Conservation (phyloP, 106 monocot genomes). For the Platanthera guangdongensis region DNA sequence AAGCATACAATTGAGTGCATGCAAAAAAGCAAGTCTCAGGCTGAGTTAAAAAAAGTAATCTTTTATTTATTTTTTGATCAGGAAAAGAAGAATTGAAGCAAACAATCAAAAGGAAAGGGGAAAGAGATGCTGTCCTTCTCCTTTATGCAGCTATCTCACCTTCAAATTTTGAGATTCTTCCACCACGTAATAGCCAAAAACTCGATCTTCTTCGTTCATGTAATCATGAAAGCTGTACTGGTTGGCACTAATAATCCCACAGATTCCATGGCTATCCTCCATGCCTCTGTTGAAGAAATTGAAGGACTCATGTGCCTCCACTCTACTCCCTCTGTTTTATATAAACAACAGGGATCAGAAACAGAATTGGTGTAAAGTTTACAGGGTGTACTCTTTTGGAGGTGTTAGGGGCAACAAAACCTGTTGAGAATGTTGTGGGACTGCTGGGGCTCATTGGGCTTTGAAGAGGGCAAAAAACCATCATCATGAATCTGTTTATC, state of each 20-base stretch:
- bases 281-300: not conserved
- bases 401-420: conserved; percentile 11
- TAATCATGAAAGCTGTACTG: conserved; percentile 7
- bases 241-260: not conserved
- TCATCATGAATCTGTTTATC: conserved; percentile 27
- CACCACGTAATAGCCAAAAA: conserved; percentile 1
- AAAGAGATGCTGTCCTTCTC: not conserved
- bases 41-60: conserved; percentile 1
- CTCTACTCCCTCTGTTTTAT: not conserved
- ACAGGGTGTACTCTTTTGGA: too few species aligned
- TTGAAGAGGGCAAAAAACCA: conserved; percentile 25
- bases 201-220: not conserved
- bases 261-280: not conserved
- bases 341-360: not conserved
- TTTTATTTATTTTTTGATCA: not conserved
- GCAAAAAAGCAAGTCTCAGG: not conserved
- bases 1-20: not conserved
- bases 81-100: not conserved
- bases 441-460: conserved; percentile 19
- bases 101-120: not conserved
- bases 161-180: conserved; percentile 6
- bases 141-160: conserved; percentile 1
- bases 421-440: conserved; percentile 46
- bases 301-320: not conserved
- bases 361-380: not conserved